These are phyloP conservation scores for Colletotrichum sp. DNA, from an alignment of 2,329 filamentous ascomycete species.

Conservation along the genomic window DNA sequence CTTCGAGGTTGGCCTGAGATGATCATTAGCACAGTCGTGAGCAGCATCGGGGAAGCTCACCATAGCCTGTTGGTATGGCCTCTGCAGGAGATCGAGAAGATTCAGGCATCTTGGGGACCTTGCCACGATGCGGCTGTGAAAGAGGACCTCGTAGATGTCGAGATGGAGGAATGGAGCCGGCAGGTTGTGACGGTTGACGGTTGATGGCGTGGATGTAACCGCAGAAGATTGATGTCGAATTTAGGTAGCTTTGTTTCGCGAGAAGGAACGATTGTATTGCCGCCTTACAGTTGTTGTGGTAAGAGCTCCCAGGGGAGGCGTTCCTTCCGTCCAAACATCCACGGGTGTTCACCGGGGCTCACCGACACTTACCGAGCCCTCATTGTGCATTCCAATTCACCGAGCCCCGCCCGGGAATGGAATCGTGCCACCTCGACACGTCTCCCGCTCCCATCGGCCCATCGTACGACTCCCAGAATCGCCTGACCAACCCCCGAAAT, in stretches of 20 bases:
- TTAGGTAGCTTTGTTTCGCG: neutral
- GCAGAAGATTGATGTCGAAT: neutral
- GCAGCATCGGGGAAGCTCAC: neutral
- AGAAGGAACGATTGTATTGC: neutral
- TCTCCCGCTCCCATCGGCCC: neutral
- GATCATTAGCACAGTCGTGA: neutral
- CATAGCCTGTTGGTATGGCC: neutral
- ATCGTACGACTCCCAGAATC: constrained; percentile 18
- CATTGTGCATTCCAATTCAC: neutral
- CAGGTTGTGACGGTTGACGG: neutral
- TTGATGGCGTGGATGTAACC: neutral
- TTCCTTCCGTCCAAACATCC: neutral
- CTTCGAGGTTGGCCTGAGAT: neutral
- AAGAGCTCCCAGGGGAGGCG: neutral
- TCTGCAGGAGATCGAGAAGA: neutral
- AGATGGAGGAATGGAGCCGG: neutral
- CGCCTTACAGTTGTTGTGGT: neutral
- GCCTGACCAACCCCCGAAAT: neutral
- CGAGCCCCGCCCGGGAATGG: neutral
- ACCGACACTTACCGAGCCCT: neutral
- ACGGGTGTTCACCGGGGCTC: neutral
- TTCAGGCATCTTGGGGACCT: neutral
- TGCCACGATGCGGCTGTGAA: neutral
- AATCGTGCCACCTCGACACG: constrained; percentile 8
- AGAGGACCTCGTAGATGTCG: neutral